These are phyloP conservation scores for Diplodia intermedia DNA, from an alignment of 2,329 filamentous ascomycete species.

Conservation along the genomic window DNA sequence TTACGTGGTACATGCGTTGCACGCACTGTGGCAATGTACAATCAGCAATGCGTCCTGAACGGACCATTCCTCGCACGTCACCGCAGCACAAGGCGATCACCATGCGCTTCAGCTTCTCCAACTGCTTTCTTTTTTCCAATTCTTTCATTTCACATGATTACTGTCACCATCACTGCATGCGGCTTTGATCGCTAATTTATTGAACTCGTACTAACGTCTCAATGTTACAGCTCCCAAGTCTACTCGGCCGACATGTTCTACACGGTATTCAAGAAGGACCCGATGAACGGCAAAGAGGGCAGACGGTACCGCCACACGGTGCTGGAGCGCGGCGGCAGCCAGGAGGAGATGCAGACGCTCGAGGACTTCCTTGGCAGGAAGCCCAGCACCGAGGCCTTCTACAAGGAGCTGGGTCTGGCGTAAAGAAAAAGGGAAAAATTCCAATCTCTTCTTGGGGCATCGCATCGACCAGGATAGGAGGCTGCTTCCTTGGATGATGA, in stretches of 20 bases:
- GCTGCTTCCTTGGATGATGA: too few relatives aligned
- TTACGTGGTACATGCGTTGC: not conserved
- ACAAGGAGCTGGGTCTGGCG: slow-evolving; percentile 72
- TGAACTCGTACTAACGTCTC: too few relatives aligned
- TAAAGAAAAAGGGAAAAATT: not conserved
- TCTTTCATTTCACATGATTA: not conserved
- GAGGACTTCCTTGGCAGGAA: slow-evolving; percentile 79
- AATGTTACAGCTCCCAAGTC: slow-evolving; percentile 66
- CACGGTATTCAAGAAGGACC: slow-evolving; percentile 76
- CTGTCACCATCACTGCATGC: not conserved
- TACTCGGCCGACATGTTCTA: slow-evolving; percentile 90
- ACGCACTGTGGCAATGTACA: not conserved
- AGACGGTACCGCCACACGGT: slow-evolving; percentile 79
- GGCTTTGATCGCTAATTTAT: too few relatives aligned
- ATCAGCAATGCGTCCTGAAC: not conserved
- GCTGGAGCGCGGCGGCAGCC: slow-evolving; percentile 76
- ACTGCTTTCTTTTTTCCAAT: not conserved
- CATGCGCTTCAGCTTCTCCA: not conserved
- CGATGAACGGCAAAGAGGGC: slow-evolving; percentile 77
- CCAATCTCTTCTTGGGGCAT: too few relatives aligned
- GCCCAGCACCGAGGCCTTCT: slow-evolving; percentile 80
- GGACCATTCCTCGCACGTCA: not conserved
- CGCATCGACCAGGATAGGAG: too few relatives aligned
- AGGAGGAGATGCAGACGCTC: slow-evolving; percentile 81
- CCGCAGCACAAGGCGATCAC: not conserved